Evolutionary conservation across 2,329 filamentous ascomycete genomes (phyloP).

Genomic region (Aurifilum marmelostoma): DNA sequence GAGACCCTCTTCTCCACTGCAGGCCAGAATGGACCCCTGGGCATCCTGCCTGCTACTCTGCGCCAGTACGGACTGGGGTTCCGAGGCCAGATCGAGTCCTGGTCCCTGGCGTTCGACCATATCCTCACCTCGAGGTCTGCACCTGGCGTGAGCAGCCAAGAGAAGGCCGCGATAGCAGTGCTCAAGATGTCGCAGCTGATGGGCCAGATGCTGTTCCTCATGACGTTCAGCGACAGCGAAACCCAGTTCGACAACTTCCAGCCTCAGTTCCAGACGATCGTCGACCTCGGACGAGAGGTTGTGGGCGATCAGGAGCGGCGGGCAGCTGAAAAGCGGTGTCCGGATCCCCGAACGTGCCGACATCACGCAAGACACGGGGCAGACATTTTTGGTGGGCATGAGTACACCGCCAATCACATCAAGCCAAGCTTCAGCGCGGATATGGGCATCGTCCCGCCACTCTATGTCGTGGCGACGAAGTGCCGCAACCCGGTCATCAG

Average conservation of each 20-base stretch:
- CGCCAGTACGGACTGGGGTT: slow-evolving; percentile 53
- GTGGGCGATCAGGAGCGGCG: slow-evolving; percentile 60
- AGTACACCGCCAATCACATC: slow-evolving; percentile 53
- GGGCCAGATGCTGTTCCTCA: slow-evolving; percentile 58
- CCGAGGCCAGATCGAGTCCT: slow-evolving; percentile 54
- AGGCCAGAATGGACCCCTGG: slow-evolving; percentile 54
- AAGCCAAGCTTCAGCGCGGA: slow-evolving; percentile 67
- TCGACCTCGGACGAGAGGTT: slow-evolving; percentile 61
- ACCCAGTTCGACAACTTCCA: slow-evolving; percentile 60
- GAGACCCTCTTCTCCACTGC: slow-evolving; percentile 56
- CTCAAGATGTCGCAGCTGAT: slow-evolving; percentile 67
- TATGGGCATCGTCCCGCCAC: slow-evolving; percentile 64
- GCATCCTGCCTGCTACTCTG: slow-evolving; percentile 54
- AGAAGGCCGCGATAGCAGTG: slow-evolving; percentile 62
- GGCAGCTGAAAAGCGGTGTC: slow-evolving; percentile 51
- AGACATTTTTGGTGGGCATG: slow-evolving; percentile 46
- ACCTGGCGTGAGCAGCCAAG: slow-evolving; percentile 55
- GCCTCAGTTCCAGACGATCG: slow-evolving; percentile 56
- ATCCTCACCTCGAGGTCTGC: slow-evolving; percentile 54
- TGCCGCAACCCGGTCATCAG: slow-evolving; percentile 62
- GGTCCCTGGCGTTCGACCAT: slow-evolving; percentile 60
- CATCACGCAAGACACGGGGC: slow-evolving; percentile 42
- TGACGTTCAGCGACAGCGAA: slow-evolving; percentile 63
- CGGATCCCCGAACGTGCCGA: slow-evolving; percentile 47
- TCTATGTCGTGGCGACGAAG: slow-evolving; percentile 69